phyloP scores from a whole-genome alignment of 169 alveolate species.

The Hepatocystis sp. region DNA sequence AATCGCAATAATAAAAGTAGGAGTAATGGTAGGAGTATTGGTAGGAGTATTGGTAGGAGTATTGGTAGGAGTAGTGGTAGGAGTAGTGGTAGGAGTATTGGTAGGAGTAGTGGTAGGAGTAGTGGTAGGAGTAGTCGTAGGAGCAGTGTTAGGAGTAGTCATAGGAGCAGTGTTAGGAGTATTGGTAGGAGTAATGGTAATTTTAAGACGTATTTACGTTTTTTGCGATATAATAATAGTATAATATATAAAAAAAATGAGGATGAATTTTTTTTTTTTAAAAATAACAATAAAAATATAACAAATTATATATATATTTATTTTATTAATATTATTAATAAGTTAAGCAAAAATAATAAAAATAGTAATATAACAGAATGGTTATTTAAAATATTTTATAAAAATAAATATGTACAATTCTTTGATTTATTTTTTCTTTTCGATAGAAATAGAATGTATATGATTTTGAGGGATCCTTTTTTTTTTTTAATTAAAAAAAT shows the following conservation, averaged over 20 bases:
- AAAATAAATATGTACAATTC: conserved; percentile 22
- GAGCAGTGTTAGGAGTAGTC: too few species aligned
- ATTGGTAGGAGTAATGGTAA: too few species aligned
- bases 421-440: conserved; percentile 26
- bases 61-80: background rate
- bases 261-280: background rate
- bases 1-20: too few species aligned
- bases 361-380: conserved; percentile 12
- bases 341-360: conserved; percentile 5
- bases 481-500: conserved; percentile 25
- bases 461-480: conserved; percentile 43
- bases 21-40: background rate
- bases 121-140: too few species aligned
- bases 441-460: conserved; percentile 6
- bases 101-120: too few species aligned
- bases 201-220: too few species aligned
- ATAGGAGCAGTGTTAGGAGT: too few species aligned
- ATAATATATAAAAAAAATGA: background rate
- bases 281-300: conserved; percentile 2
- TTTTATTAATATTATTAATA: conserved; percentile 9
- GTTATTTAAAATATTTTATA: conserved; percentile 25
- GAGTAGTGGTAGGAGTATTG: background rate
- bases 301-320: conserved; percentile 10
- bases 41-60: background rate
- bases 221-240: too few species aligned